Evolutionary conservation across 257 asterid species (phyloP).

Genomic region (Nemophila menziesii): DNA sequence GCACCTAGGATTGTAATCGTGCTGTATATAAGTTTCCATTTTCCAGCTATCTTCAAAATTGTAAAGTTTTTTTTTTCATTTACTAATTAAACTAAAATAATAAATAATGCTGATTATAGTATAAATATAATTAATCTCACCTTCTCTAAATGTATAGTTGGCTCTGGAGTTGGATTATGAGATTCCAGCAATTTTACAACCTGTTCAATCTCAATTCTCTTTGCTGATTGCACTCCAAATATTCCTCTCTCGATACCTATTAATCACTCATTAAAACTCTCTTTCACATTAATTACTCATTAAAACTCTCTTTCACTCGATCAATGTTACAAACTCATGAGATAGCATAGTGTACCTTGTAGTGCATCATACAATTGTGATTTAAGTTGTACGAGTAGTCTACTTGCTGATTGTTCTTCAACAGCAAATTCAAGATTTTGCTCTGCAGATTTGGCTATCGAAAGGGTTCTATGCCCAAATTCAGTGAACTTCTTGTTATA

Average conservation of each 20-base stretch:
- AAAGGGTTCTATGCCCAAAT: constrained; percentile 11
- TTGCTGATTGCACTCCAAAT: constrained; percentile 57
- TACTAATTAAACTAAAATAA: too few species aligned
- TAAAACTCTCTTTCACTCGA: too few species aligned
- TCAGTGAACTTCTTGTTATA: constrained; percentile 10
- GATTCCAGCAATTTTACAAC: constrained; percentile 60
- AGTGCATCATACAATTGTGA: constrained; percentile 34
- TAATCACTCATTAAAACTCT: too few species aligned
- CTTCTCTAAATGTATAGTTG: constrained; percentile 59
- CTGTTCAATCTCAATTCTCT: constrained; percentile 43
- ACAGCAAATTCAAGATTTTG: constrained; percentile 20
- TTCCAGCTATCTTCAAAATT: constrained; percentile 51
- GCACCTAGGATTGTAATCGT: constrained; percentile 77
- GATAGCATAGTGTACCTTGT: constrained; percentile 44
- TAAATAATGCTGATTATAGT: too few species aligned
- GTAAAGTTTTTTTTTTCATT: too few species aligned
- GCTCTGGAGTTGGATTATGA: constrained; percentile 66
- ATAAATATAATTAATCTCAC: too few species aligned
- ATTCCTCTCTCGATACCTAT: constrained; percentile 88
- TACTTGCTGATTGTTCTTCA: constrained; percentile 19
- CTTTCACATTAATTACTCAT: too few species aligned
- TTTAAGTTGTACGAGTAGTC: constrained; percentile 47
- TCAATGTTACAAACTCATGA: too few species aligned
- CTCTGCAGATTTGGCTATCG: constrained; percentile 28
- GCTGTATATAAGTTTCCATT: constrained; percentile 79